Percentiles rank a stretch among this genome's conserved stretches.
Conservation (phyloP, 73 alveolate genomes). For the Tetrahymena thermophila region DNA sequence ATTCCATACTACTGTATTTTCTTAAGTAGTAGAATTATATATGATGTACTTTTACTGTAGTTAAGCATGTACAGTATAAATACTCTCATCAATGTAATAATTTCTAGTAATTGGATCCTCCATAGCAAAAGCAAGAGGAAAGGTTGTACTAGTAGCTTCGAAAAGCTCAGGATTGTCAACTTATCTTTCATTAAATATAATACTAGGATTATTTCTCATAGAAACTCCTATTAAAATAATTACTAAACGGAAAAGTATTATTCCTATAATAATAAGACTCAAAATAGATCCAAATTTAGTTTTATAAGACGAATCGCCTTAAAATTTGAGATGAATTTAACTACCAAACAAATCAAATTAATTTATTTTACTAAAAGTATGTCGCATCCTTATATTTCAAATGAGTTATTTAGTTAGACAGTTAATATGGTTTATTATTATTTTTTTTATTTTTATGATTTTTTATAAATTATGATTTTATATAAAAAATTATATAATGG, state of each 20-base stretch:
- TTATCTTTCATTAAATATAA: neutral
- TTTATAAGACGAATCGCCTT: neutral
- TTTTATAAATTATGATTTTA: no score
- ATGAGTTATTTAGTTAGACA: no score
- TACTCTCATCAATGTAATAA: neutral
- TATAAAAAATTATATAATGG: no score
- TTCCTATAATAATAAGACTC: neutral
- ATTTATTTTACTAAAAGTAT: neutral
- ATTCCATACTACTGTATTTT: neutral
- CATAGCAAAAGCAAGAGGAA: neutral
- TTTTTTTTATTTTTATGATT: no score
- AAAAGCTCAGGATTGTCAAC: neutral
- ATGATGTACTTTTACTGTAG: neutral
- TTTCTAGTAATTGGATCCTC: neutral
- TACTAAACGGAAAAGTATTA: neutral
- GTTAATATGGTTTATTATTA: no score
- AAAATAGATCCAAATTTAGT: neutral
- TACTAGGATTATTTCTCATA: neutral
- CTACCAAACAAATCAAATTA: neutral
- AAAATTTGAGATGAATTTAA: neutral
- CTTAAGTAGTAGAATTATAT: neutral
- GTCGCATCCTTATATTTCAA: no score
- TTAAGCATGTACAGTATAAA: neutral
- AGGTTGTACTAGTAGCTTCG: neutral
- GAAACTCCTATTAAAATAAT: neutral